A percentile compares a stretch with the other conserved stretches of the same genome.
Conservation (phyloP, 106 monocot species). For the Dactylorhiza incarnata region DNA sequence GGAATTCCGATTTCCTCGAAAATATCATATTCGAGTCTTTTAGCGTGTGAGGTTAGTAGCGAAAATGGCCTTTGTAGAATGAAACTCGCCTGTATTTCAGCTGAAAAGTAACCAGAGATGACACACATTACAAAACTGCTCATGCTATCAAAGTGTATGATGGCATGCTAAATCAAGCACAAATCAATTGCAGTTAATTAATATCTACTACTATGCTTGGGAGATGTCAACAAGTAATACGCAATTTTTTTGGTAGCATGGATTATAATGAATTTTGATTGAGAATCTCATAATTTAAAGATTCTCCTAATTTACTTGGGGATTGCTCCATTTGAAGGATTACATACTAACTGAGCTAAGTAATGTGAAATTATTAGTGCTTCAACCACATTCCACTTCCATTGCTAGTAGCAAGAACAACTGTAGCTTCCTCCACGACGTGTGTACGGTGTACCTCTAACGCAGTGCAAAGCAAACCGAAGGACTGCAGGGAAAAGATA, state of each 20-base stretch:
- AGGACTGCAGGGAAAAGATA: no score
- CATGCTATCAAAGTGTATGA: not conserved
- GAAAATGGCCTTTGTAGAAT: slow-evolving; percentile 36
- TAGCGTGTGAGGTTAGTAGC: slow-evolving; percentile 18
- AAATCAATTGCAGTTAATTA: not conserved
- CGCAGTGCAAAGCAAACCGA: no score
- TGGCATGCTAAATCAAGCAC: not conserved
- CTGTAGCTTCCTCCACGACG: no score
- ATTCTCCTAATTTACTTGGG: not conserved
- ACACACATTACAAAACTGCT: not conserved
- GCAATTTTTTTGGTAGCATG: not conserved
- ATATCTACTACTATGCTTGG: not conserved
- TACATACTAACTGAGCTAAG: no score
- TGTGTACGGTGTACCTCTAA: no score
- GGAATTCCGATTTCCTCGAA: slow-evolving; percentile 65
- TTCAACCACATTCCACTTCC: no score
- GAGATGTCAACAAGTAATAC: not conserved
- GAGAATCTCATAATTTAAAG: not conserved
- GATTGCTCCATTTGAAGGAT: no score
- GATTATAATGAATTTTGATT: not conserved
- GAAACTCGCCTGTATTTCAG: slow-evolving; percentile 63
- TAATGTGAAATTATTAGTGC: no score
- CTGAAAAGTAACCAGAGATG: slow-evolving; percentile 25
- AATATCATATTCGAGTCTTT: slow-evolving; percentile 55
- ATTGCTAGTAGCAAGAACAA: no score